Base-by-base conservation (phyloP, 495 filamentous ascomycete genomes). In the Trichoderma reesei region DNA sequence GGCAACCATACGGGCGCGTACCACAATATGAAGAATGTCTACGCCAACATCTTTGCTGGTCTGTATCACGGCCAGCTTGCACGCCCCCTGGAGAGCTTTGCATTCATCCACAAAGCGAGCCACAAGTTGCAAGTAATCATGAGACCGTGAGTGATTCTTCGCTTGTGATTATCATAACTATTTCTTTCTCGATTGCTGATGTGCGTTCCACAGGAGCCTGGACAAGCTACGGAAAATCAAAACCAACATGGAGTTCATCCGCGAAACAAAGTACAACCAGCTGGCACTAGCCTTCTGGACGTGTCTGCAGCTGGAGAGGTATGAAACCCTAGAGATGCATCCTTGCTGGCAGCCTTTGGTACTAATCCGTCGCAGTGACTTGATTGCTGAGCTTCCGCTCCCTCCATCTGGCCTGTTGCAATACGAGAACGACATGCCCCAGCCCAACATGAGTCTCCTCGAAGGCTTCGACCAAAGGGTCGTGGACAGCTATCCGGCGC, bases 291-390 rank as follows among this genome's bases (percentile, higher is more conserved):
- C 91, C 7, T 96, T 90, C 68, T 98, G 93, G 93, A 94, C 92
- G 9, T 95, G 90, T 71, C 76, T 96, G 68, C 94, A 97, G 68
- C 80, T 98, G 26, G 94, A 98, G 76, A 96, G 89, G 90, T 92
- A 74, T 65, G 74, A n/a, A 18, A 8, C n/a, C 41, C 4, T 44
- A 7, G 44, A 5, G 1, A n/a, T 5, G 16, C 20, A 16, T 48
- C n/a, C 16, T 3, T n/a, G n/a, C n/a, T n/a, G n/a, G 16, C 20
- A 34, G 31, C 20, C 37, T 61, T 3, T 39, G 37, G 37, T 5
- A 9, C 61, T 67, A 61, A 65, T 59, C 54, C 66, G 66, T 31
- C 66, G 61, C 65, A 92, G 94, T 76, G 94, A 98, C 73, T 89
- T 98, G 48, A 78, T 96, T 38, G 94, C 94, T 10, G 94, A 98